These are phyloP conservation scores for Alternaria triticina DNA, from an alignment of 2,329 filamentous ascomycete species.

Conservation along the genomic window DNA sequence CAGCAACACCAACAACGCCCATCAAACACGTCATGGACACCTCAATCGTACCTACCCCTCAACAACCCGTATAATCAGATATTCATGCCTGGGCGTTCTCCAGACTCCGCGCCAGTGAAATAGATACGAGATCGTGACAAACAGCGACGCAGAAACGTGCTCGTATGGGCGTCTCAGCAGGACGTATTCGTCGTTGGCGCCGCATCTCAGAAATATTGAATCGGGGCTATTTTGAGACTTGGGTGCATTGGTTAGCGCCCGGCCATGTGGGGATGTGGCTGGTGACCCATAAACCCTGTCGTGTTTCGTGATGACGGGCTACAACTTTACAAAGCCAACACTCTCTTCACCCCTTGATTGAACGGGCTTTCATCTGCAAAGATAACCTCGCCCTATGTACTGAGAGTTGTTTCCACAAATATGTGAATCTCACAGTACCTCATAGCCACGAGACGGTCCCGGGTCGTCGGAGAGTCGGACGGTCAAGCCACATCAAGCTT, in stretches of 20 bases:
- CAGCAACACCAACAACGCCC: not conserved
- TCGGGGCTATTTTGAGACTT: slow-evolving; percentile 13
- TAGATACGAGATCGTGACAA: not conserved
- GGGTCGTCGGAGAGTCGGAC: not conserved
- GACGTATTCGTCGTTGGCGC: slow-evolving; percentile 7
- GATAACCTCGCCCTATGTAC: not conserved
- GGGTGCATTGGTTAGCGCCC: slow-evolving; percentile 2
- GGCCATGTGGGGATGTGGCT: slow-evolving; percentile 9
- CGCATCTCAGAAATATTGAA: slow-evolving; percentile 4
- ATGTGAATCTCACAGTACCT: too few relatives aligned
- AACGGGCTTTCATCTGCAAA: too few relatives aligned
- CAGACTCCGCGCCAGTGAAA: not conserved
- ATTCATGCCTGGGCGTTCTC: not conserved
- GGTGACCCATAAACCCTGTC: not conserved
- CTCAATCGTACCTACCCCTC: not conserved
- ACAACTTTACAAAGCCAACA: not conserved
- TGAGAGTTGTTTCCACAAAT: rapidly evolving
- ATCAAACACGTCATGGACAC: not conserved
- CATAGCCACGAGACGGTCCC: too few relatives aligned
- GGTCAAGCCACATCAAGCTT: not conserved
- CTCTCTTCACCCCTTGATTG: not conserved
- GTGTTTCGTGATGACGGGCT: not conserved
- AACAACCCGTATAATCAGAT: not conserved
- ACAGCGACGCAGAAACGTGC: not conserved
- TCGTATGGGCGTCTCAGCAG: slow-evolving; percentile 9